A percentile compares a stretch with the other conserved stretches of the same genome.
These are phyloP conservation scores for Phyllosticta citribraziliensis DNA, from an alignment of 2,329 filamentous ascomycete genomes.

Conservation along the genomic window DNA sequence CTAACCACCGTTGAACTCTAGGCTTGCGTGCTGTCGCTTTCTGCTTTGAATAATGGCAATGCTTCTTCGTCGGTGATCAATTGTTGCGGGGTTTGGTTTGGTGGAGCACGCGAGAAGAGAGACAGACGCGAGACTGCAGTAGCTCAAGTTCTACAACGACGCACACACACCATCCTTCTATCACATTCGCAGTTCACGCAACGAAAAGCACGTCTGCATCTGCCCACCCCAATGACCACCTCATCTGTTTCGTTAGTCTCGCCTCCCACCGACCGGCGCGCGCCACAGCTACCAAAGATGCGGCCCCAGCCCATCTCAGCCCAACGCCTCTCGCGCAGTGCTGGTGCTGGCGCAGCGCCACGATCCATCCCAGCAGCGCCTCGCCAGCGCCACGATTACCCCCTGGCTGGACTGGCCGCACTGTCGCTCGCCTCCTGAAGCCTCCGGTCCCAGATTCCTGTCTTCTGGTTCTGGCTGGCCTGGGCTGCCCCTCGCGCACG, in stretches of 20 bases:
- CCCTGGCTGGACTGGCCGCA: neutral
- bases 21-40: no score
- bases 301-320: neutral
- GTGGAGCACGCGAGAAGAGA: neutral
- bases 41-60: no score
- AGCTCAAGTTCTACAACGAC: neutral
- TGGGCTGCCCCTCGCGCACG: neutral
- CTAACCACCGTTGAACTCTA: no score
- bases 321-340: neutral
- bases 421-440: neutral
- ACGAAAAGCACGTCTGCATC: neutral
- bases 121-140: neutral
- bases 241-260: neutral
- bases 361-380: neutral
- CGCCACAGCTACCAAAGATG: neutral
- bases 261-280: no score
- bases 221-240: neutral
- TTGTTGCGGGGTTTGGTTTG: neutral
- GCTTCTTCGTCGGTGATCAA: no score
- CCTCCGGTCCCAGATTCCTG: neutral
- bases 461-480: neutral
- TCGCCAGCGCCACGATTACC: neutral
- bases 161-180: neutral
- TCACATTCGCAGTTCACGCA: neutral
- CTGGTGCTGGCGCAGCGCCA: neutral